phyloP scores from a whole-genome alignment of 164 flowering plant species.

The Dillenia turbinata region DNA sequence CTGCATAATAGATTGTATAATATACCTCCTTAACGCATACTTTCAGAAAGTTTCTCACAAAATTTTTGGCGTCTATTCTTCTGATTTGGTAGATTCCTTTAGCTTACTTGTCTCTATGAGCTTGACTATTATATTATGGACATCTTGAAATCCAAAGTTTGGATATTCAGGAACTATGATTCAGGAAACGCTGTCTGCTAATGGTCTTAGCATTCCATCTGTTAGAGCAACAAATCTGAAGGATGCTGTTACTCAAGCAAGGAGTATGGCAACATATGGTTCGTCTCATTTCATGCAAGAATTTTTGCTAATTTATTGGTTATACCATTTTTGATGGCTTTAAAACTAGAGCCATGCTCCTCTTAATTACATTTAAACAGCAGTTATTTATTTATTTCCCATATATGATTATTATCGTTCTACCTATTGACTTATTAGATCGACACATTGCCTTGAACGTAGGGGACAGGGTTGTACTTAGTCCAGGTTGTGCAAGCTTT shows the following conservation, averaged over 20 bases:
- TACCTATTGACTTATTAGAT: no score
- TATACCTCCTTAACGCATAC: neutral
- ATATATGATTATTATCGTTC: no score
- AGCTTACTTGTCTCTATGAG: no score
- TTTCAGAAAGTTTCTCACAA: neutral
- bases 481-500: slow-evolving; percentile 39
- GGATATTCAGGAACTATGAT: slow-evolving; percentile 38
- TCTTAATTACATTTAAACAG: no score
- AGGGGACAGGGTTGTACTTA: slow-evolving; percentile 33
- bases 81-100: neutral
- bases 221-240: slow-evolving; percentile 20
- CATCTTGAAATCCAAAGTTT: slow-evolving; percentile 19
- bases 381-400: no score
- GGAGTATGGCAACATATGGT: slow-evolving; percentile 34
- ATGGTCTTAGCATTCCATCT: slow-evolving; percentile 39
- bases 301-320: no score
- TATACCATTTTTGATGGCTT: no score
- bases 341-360: no score
- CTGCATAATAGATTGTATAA: neutral
- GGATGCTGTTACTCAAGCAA: slow-evolving; percentile 34
- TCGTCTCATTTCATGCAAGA: slow-evolving; percentile 9
- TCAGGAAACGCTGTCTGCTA: slow-evolving; percentile 22
- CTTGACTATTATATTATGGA: no score
- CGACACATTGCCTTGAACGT: neutral
- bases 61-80: neutral